phyloP scores from a whole-genome alignment of 257 asterid genomes.

The Paraleonurus japonicus region DNA sequence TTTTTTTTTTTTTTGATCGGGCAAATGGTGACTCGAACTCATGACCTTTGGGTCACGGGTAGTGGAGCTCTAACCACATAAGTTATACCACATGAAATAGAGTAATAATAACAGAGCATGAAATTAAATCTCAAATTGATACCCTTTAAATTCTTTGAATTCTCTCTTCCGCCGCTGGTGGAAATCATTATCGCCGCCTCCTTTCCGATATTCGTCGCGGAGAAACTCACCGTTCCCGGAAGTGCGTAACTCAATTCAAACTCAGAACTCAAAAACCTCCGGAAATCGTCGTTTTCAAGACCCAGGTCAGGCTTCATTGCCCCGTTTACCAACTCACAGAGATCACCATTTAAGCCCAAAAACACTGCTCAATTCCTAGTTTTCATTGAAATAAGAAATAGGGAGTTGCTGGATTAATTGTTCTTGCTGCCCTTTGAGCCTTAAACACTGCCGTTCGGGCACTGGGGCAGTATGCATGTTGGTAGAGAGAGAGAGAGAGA shows the following conservation, averaged over 20 bases:
- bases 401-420: constrained; percentile 8
- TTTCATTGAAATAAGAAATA: constrained; percentile 28
- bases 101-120: neutral
- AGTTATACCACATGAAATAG: no score
- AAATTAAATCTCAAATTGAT: no score
- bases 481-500: no score
- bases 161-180: constrained; percentile 38
- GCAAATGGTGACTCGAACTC: no score
- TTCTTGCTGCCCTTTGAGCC: constrained; percentile 41
- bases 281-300: no score
- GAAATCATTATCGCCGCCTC: constrained; percentile 28
- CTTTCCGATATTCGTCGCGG: constrained; percentile 38
- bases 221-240: constrained; percentile 61
- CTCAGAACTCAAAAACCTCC: constrained; percentile 27
- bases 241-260: constrained; percentile 37
- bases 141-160: constrained; percentile 59
- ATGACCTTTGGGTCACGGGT: no score
- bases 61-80: no score
- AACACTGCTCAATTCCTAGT: constrained; percentile 24
- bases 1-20: no score
- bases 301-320: constrained; percentile 59
- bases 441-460: constrained; percentile 46
- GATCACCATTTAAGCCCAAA: constrained; percentile 40
- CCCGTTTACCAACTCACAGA: constrained; percentile 37
- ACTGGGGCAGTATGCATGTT: no score